These are phyloP conservation scores for Fusarium tupiense DNA, from an alignment of 2,329 filamentous ascomycete species.

Conservation along the genomic window DNA sequence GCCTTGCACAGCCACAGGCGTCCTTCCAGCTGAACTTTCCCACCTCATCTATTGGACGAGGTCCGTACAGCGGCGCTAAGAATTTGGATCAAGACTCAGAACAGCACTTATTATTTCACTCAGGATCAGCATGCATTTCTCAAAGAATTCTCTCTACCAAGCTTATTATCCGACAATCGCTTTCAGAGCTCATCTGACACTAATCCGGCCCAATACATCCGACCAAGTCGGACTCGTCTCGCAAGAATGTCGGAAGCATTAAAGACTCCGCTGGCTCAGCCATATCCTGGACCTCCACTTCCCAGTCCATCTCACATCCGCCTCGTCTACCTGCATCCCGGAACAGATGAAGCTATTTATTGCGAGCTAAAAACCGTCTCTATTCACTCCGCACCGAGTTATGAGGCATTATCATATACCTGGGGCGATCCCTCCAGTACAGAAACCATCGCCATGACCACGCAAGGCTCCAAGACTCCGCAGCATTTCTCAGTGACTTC, in stretches of 20 bases:
- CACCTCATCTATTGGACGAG: not conserved
- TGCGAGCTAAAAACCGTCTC: not conserved
- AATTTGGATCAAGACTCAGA: too few species aligned
- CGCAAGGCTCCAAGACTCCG: fast-evolving
- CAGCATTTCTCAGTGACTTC: not conserved
- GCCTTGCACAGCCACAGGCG: not conserved
- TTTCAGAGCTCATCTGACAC: not conserved
- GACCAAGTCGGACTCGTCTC: fast-evolving
- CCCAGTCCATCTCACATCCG: not conserved
- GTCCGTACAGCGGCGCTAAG: not conserved
- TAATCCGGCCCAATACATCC: not conserved
- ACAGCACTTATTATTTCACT: too few species aligned
- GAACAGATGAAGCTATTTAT: fast-evolving
- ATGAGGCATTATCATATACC: not conserved
- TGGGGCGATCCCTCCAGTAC: not conserved
- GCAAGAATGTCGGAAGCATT: not conserved
- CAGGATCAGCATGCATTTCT: not conserved
- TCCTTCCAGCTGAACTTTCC: not conserved
- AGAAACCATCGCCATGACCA: not conserved
- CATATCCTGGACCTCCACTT: not conserved
- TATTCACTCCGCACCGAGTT: not conserved
- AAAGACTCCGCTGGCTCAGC: too few species aligned
- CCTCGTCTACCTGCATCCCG: not conserved
- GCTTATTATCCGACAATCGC: fast-evolving
- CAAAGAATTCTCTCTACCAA: fast-evolving